Conservation (phyloP, 768 basidiomycete species). For the Trametes maxima region DNA sequence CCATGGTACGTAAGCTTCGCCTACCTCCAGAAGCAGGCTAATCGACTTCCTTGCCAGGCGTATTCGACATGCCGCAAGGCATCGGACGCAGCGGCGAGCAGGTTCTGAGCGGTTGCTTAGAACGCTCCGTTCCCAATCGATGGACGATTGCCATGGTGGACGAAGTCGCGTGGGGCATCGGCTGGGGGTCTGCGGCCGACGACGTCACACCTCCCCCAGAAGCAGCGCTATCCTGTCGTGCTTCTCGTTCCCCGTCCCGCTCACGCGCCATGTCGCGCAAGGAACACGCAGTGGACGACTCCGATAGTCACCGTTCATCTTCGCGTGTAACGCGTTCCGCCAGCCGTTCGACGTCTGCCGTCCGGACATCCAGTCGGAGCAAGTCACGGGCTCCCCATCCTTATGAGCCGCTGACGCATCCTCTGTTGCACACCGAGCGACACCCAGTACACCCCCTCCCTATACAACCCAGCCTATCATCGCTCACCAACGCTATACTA, state of each 20-base stretch:
- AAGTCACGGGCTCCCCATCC: constrained; percentile 39
- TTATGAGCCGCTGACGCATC: constrained; percentile 28
- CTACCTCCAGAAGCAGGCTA: neutral
- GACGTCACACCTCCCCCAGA: constrained; percentile 36
- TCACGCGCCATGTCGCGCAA: constrained; percentile 4
- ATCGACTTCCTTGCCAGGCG: constrained; percentile 46
- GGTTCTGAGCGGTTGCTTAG: constrained; percentile 80
- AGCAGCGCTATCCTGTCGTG: constrained; percentile 20
- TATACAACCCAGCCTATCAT: constrained; percentile 25
- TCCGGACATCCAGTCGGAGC: constrained; percentile 43
- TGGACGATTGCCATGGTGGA: constrained; percentile 86
- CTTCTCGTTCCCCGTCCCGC: constrained; percentile 21
- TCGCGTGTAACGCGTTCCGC: constrained; percentile 50
- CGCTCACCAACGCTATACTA: constrained; percentile 30
- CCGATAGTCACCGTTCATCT: constrained; percentile 45
- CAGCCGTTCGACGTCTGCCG: constrained; percentile 42
- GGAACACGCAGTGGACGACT: neutral
- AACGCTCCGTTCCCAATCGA: constrained; percentile 57
- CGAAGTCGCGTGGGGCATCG: constrained; percentile 79
- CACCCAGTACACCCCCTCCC: constrained; percentile 20
- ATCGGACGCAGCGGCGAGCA: constrained; percentile 65
- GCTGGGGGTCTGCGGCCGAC: constrained; percentile 56
- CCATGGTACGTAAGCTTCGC: constrained; percentile 53
- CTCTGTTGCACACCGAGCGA: constrained; percentile 10
- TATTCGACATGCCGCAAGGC: constrained; percentile 56